phyloP scores from a whole-genome alignment of 2,329 filamentous ascomycete genomes.

The Colletotrichum camelliae region DNA sequence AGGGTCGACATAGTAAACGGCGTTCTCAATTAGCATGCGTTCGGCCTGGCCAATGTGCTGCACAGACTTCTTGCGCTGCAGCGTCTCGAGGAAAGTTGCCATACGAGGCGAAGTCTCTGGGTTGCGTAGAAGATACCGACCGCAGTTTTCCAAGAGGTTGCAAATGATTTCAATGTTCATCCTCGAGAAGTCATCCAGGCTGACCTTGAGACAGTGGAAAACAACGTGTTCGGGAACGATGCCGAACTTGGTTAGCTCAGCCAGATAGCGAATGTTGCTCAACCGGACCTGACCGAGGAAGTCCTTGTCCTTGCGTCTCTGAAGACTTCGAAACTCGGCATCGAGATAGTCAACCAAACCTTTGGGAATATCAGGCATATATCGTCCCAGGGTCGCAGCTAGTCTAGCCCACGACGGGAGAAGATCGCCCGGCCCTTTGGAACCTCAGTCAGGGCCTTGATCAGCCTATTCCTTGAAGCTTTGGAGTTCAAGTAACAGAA shows the following conservation, averaged over 20 bases:
- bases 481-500: slow-evolving; percentile 99
- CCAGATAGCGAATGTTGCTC: slow-evolving; percentile 95
- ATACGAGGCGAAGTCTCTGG: slow-evolving; percentile 93
- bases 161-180: slow-evolving; percentile 99
- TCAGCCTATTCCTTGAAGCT: slow-evolving; percentile 89
- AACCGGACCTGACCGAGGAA: slow-evolving; percentile 93
- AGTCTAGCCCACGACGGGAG: slow-evolving; percentile 91
- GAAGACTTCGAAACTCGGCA: slow-evolving; percentile 94
- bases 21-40: slow-evolving; percentile 97
- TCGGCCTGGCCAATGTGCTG: slow-evolving; percentile 96
- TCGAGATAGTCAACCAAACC: slow-evolving; percentile 91
- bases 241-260: slow-evolving; percentile 96
- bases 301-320: slow-evolving; percentile 96
- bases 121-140: slow-evolving; percentile 90
- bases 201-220: slow-evolving; percentile 98
- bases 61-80: slow-evolving; percentile 94
- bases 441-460: slow-evolving; percentile 93
- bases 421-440: slow-evolving; percentile 94
- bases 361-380: slow-evolving; percentile 94
- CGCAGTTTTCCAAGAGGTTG: slow-evolving; percentile 94
- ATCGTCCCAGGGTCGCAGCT: slow-evolving; percentile 89
- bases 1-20: slow-evolving; percentile 96
- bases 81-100: slow-evolving; percentile 90
- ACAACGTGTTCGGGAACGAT: slow-evolving; percentile 98
- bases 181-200: slow-evolving; percentile 93